phyloP scores from a whole-genome alignment of 768 basidiomycete species.

The Sutorius australiensis region DNA sequence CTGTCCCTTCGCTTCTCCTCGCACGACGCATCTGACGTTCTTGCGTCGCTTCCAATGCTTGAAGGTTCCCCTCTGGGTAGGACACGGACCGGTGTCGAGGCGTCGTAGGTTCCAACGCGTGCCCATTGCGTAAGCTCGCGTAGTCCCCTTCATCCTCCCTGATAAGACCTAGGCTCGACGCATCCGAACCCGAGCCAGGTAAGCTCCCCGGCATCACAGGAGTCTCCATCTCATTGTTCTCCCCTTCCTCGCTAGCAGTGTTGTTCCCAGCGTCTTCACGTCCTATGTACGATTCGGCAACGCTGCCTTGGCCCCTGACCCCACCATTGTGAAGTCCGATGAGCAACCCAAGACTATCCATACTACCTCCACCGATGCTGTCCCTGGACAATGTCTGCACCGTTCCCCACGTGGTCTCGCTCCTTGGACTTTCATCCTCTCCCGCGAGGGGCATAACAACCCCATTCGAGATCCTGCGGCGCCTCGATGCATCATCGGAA shows the following conservation, averaged over 20 bases:
- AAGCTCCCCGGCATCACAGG: constrained; percentile 21
- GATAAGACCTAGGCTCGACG: constrained; percentile 29
- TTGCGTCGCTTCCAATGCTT: constrained; percentile 7
- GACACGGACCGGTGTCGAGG: constrained; percentile 18
- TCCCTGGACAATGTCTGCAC: constrained; percentile 22
- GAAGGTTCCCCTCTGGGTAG: constrained; percentile 16
- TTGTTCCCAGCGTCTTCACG: constrained; percentile 12
- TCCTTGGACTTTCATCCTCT: constrained; percentile 29
- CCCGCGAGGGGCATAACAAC: constrained; percentile 12
- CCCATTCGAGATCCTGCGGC: constrained; percentile 8
- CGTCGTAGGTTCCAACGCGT: constrained; percentile 6
- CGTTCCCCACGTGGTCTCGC: constrained; percentile 37
- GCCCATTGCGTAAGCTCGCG: constrained; percentile 9
- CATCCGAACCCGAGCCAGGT: constrained; percentile 16
- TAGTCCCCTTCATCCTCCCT: constrained; percentile 30
- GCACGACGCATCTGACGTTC: constrained; percentile 20
- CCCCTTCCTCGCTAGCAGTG: constrained; percentile 15
- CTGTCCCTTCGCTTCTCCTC: constrained; percentile 22
- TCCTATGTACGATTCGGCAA: constrained; percentile 18
- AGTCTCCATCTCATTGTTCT: constrained; percentile 17
- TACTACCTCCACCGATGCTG: constrained; percentile 20
- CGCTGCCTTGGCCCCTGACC: constrained; percentile 23
- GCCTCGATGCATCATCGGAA: constrained; percentile 1
- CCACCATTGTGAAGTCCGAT: constrained; percentile 32
- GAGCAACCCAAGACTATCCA: constrained; percentile 29